Evolutionary conservation across 176 grass and related monocot species (phyloP).

Genomic region (Oropetium thomaeum): DNA sequence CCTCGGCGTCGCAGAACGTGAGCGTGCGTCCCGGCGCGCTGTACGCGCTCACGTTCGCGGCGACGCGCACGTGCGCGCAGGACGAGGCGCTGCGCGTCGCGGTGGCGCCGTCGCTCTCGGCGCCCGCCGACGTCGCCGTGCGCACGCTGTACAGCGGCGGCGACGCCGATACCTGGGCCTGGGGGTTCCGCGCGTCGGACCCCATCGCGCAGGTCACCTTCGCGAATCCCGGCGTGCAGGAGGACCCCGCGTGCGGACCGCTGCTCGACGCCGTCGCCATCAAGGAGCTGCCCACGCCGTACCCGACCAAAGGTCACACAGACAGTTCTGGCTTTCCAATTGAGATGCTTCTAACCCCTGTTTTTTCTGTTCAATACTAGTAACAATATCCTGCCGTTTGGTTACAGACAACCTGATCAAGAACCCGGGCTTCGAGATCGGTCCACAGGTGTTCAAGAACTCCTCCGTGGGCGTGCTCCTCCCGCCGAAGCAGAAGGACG

Average conservation of each 20-base stretch:
- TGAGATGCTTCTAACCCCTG: not conserved
- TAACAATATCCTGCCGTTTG: not conserved
- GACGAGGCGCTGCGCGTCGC: conserved; percentile 75
- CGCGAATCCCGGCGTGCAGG: conserved; percentile 82
- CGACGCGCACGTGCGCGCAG: conserved; percentile 92
- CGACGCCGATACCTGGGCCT: conserved; percentile 72
- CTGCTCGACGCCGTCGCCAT: conserved; percentile 88
- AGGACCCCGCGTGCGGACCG: conserved; percentile 74
- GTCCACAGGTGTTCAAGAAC: conserved; percentile 83
- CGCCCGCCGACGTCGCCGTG: conserved; percentile 71
- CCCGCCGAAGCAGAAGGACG: conserved; percentile 77
- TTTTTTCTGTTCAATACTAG: not conserved
- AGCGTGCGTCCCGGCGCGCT: conserved; percentile 67
- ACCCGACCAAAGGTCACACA: conserved; percentile 68
- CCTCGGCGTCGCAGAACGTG: conserved; percentile 77
- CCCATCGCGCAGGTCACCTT: conserved; percentile 62
- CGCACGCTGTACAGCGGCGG: conserved; percentile 85
- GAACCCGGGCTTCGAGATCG: conserved; percentile 79
- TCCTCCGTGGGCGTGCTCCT: conserved; percentile 60
- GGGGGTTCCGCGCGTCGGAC: conserved; percentile 70
- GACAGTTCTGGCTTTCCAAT: not conserved
- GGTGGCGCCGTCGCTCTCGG: conserved; percentile 54
- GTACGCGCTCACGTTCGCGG: conserved; percentile 91
- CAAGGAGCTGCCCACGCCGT: conserved; percentile 76
- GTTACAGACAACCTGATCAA: conserved; percentile 82